Base-by-base conservation (phyloP, 2,329 filamentous ascomycete species). In the Curvularia sp. region DNA sequence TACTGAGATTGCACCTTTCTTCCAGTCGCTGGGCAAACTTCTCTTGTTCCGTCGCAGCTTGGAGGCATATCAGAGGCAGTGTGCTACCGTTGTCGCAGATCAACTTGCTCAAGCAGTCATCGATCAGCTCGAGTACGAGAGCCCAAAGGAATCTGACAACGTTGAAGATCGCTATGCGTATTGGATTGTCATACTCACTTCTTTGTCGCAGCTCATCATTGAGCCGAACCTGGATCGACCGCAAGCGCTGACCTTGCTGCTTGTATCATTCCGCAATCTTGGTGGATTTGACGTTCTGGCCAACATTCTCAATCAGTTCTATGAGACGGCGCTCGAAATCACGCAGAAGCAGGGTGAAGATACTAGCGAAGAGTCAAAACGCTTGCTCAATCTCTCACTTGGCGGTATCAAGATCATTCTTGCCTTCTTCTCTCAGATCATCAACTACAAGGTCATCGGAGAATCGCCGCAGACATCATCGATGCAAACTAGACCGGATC, bases 211-310 rank as follows among this genome's bases (percentile, higher is more conserved):
- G 71, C 86, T 96, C 76, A 80, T 96, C 60, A 86, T 95, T 61
- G 92, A 96, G 70, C 84, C 85, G 77, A 78, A 77, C 71, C 63
- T 76, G 46, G 76, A 78, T 15, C 74, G 76, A 12, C 73, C 76
- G 7, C 76, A 78, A 38, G 70, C 72, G 15, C 58, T 88, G 61
- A 90, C 92, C 43, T 85, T 95, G 28, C 88, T 98, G 35, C 83
- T 99, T 24, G 85, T 93, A 55, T 90, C 92, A 0, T 97, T 99
- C 80, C 94, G 93, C 75, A 88, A 92, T 59, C 85, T 88, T 48
- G 88, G 87, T 39, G 94, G 95, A 0, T 83, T 99, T 58, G 84
- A 88, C 8, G 83, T 87, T 5, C 80, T 98, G 60, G 92, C 91
- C 66, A 80, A 84, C 0, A 88, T 96, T 72, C 83, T 96, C 9